These are phyloP conservation scores for Penicillium sp. DNA, from an alignment of 2,329 filamentous ascomycete genomes.

Conservation along the genomic window DNA sequence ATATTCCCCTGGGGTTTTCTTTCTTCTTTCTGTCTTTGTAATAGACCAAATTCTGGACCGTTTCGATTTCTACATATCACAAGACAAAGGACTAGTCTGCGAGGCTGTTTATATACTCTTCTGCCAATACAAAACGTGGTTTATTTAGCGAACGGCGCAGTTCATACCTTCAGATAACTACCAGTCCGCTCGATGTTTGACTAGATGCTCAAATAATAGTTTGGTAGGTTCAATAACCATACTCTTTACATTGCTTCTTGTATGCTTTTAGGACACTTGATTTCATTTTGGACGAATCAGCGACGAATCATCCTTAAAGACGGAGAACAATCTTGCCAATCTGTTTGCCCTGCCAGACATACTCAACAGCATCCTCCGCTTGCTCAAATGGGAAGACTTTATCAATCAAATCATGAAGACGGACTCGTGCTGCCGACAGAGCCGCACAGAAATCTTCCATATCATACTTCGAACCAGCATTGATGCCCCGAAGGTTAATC, in stretches of 20 bases:
- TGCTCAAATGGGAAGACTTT: slow-evolving; percentile 43
- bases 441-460: slow-evolving; percentile 46
- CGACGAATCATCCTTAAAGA: not conserved
- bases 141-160: no score
- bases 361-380: slow-evolving; percentile 48
- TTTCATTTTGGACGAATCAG: no score
- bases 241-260: no score
- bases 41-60: not conserved
- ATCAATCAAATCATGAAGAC: slow-evolving; percentile 45
- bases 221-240: no score
- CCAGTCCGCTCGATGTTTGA: no score
- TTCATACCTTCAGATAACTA: no score
- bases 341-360: slow-evolving; percentile 49
- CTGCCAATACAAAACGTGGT: no score
- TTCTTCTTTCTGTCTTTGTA: not conserved
- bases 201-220: no score
- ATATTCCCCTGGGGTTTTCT: slow-evolving; percentile 2
- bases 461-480: slow-evolving; percentile 46
- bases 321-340: slow-evolving; percentile 48
- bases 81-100: no score
- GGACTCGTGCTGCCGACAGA: slow-evolving; percentile 31
- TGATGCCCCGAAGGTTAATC: slow-evolving; percentile 45
- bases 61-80: no score
- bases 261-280: no score
- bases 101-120: no score